A percentile compares a stretch with the other conserved stretches of the same genome.
Conservation (phyloP, 352 stramenopile species). For the Blastocystis sp. region DNA sequence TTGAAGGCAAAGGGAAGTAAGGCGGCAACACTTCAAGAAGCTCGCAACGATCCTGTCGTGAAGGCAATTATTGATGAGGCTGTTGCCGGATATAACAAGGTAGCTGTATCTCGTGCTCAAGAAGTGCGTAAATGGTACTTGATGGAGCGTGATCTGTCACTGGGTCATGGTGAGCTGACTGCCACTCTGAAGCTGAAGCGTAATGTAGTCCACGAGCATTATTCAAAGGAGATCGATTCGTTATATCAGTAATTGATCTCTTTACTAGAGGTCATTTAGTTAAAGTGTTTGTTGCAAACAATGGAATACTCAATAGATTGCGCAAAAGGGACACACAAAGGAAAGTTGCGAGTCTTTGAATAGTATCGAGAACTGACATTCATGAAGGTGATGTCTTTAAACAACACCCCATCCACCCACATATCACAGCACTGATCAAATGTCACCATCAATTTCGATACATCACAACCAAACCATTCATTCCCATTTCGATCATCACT, state of each 20-base stretch:
- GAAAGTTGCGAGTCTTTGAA: conserved; percentile 6
- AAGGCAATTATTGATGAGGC: conserved; percentile 69
- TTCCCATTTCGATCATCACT: not conserved
- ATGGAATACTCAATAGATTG: not conserved
- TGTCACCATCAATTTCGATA: conserved; percentile 21
- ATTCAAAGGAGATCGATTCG: conserved; percentile 59
- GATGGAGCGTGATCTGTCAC: conserved; percentile 69
- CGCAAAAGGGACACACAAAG: conserved; percentile 38
- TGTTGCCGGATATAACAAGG: conserved; percentile 73
- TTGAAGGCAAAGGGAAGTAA: not conserved
- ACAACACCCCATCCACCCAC: conserved; percentile 10
- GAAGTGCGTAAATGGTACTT: conserved; percentile 72
- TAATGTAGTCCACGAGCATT: conserved; percentile 69
- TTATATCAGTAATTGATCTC: conserved; percentile 4
- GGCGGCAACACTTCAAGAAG: conserved; percentile 62
- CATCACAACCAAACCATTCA: not conserved
- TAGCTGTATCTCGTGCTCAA: conserved; percentile 71
- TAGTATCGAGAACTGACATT: conserved; percentile 26
- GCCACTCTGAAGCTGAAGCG: conserved; percentile 72
- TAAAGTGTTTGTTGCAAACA: not conserved
- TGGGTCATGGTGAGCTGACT: conserved; percentile 69
- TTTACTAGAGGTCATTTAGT: not conserved
- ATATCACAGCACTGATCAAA: not conserved
- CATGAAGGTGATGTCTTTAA: conserved; percentile 35
- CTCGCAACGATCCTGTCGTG: conserved; percentile 56